A percentile compares a stretch with the other conserved stretches of the same genome.
These are phyloP conservation scores for Litchi chinensis DNA, from an alignment of 345 rosid species.

Conservation along the genomic window DNA sequence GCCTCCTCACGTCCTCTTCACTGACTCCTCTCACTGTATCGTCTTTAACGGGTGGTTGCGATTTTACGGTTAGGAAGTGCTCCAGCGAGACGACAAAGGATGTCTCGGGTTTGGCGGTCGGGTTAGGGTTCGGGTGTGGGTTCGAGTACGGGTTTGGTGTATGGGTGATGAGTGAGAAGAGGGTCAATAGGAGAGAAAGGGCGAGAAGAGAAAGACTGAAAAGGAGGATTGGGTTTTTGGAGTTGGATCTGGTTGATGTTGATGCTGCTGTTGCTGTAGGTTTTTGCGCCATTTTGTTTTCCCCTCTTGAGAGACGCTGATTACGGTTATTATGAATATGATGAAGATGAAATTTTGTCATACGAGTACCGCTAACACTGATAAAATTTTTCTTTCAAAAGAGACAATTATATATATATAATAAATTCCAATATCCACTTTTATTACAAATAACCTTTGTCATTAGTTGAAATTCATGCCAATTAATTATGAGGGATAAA, in stretches of 20 bases:
- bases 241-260: constrained; percentile 1
- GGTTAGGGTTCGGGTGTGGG: constrained; percentile 2
- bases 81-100: constrained; percentile 80
- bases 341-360: no score
- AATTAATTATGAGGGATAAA: no score
- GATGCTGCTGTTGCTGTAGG: not conserved
- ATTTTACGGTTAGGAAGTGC: constrained; percentile 45
- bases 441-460: no score
- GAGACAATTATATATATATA: no score
- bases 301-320: no score
- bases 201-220: constrained; percentile 28
- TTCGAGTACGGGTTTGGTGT: constrained; percentile 11
- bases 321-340: no score
- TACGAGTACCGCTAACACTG: no score
- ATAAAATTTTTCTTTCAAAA: no score
- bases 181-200: constrained; percentile 29
- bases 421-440: no score
- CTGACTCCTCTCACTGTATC: constrained; percentile 37
- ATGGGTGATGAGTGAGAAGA: constrained; percentile 33
- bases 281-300: no score
- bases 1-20: constrained; percentile 37
- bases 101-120: constrained; percentile 40
- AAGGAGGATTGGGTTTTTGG: constrained; percentile 46
- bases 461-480: no score
- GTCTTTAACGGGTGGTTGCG: constrained; percentile 38